These are phyloP conservation scores for Cryptococcus floricola DNA, from an alignment of 1,284 basidiomycete species.

Conservation along the genomic window DNA sequence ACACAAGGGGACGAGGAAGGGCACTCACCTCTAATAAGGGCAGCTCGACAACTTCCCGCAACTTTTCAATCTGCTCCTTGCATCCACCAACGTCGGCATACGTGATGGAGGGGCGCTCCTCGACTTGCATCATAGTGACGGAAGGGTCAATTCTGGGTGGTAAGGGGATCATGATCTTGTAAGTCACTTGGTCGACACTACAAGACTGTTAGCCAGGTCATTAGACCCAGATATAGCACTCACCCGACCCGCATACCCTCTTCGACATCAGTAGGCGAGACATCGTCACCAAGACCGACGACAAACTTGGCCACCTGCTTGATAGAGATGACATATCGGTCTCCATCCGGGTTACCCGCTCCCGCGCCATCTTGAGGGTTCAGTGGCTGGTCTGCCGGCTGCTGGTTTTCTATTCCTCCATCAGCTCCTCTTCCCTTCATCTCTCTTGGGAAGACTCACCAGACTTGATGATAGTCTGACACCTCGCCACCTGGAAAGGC, in stretches of 20 bases:
- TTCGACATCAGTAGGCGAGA: conserved; percentile 97
- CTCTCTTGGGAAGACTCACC: conserved; percentile 24
- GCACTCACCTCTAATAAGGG: conserved; percentile 83
- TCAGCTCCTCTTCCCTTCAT: background rate
- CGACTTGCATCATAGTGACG: conserved; percentile 99
- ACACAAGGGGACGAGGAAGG: background rate
- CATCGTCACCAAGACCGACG: conserved; percentile 91
- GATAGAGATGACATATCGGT: conserved; percentile 99
- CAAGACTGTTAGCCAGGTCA: conserved; percentile 35
- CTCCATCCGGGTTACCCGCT: conserved; percentile 65
- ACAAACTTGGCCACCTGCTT: conserved; percentile 99
- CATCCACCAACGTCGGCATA: conserved; percentile 98
- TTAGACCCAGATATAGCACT: conserved; percentile 26
- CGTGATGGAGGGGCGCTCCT: conserved; percentile 98
- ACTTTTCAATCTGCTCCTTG: conserved; percentile 99
- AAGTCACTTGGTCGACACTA: conserved; percentile 62
- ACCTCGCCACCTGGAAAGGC: conserved; percentile 92
- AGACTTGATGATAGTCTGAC: conserved; percentile 94
- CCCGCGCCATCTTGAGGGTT: conserved; percentile 50
- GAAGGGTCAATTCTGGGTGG: conserved; percentile 99
- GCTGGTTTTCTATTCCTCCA: conserved; percentile 56
- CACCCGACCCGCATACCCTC: conserved; percentile 99
- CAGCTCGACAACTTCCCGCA: conserved; percentile 96
- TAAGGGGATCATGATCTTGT: conserved; percentile 99
- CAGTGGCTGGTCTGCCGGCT: conserved; percentile 54